These are phyloP conservation scores for Ilex asprella DNA, from an alignment of 257 asterid genomes.

Conservation along the genomic window DNA sequence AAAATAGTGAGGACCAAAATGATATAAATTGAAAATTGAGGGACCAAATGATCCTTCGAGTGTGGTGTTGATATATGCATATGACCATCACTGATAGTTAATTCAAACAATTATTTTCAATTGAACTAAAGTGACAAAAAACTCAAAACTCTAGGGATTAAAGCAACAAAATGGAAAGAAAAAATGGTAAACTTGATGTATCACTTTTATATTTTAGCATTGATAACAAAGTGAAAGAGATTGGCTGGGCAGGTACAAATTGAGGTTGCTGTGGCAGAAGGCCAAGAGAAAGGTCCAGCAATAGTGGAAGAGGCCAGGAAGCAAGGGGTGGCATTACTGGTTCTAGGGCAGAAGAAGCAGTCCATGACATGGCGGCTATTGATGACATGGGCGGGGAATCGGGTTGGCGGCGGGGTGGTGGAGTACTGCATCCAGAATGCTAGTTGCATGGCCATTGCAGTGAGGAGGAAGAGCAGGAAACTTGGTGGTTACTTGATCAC, in stretches of 20 bases:
- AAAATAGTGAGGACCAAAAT: no score
- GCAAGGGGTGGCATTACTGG: conserved; percentile 42
- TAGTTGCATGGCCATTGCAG: conserved; percentile 78
- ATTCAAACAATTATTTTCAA: no score
- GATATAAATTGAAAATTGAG: no score
- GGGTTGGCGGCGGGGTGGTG: conserved; percentile 41
- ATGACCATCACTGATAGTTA: no score
- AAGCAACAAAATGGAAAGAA: background rate
- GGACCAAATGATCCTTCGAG: no score
- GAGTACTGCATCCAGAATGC: conserved; percentile 89
- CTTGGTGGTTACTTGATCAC: conserved; percentile 82
- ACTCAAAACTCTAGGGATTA: background rate
- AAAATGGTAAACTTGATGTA: no score
- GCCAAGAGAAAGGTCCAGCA: conserved; percentile 61
- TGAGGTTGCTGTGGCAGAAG: conserved; percentile 54
- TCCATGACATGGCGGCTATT: conserved; percentile 64
- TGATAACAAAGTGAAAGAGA: background rate
- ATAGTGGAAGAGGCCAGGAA: conserved; percentile 54
- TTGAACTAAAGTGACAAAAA: background rate
- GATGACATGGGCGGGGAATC: conserved; percentile 63
- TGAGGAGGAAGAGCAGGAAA: conserved; percentile 74
- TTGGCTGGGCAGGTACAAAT: conserved; percentile 31
- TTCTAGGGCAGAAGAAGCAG: conserved; percentile 70
- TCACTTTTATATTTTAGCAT: no score
- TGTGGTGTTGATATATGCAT: no score